These are phyloP conservation scores for Umbilicaria muhlenbergii DNA, from an alignment of 495 filamentous ascomycete species.

Conservation along the genomic window DNA sequence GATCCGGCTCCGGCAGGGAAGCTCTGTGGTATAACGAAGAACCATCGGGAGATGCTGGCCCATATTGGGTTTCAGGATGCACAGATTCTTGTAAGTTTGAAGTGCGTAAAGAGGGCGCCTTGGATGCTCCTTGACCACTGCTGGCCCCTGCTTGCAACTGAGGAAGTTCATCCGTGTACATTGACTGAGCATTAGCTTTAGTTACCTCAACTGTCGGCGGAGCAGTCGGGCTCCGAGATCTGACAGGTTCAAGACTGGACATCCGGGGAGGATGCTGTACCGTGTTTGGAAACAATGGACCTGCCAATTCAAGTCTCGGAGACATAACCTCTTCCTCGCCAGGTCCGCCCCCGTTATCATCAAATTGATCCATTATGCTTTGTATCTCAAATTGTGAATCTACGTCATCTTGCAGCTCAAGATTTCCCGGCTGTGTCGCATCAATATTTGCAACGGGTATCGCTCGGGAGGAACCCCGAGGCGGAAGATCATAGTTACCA, in stretches of 20 bases:
- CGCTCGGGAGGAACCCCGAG: constrained; percentile 28
- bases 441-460: not conserved
- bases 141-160: not conserved
- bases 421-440: constrained; percentile 22
- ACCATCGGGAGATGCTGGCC: constrained; percentile 5
- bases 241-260: constrained; percentile 64
- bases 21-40: constrained; percentile 24
- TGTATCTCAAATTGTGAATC: constrained; percentile 77
- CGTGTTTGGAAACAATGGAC: constrained; percentile 46
- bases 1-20: constrained; percentile 71
- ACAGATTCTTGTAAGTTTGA: constrained; percentile 7
- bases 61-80: not conserved
- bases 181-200: not conserved
- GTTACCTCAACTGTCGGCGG: not conserved
- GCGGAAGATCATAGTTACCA: constrained; percentile 37
- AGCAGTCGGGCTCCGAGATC: constrained; percentile 20
- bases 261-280: constrained; percentile 63
- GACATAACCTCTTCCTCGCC: constrained; percentile 69
- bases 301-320: constrained; percentile 56
- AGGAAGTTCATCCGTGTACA: not conserved
- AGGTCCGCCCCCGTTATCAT: constrained; percentile 47
- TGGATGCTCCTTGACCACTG: not conserved
- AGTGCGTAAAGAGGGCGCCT: constrained; percentile 1
- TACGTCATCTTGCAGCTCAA: constrained; percentile 35
- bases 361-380: constrained; percentile 82